Evolutionary conservation across 306 rosid genomes (phyloP).

Genomic region (Lablab purpureus): DNA sequence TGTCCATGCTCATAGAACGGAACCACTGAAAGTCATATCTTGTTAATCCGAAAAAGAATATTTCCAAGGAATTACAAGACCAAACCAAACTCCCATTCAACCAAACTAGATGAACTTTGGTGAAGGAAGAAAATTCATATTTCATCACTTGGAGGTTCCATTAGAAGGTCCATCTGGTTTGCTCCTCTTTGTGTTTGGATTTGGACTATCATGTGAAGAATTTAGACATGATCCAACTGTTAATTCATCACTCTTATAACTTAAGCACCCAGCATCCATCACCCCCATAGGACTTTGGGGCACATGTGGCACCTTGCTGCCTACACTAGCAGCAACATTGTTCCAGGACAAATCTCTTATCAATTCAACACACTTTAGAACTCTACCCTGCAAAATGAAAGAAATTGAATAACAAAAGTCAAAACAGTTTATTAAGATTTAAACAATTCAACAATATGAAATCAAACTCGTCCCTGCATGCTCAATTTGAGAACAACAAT

Average conservation of each 20-base stretch:
- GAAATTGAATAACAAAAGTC: constrained; percentile 32
- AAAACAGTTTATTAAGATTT: constrained; percentile 32
- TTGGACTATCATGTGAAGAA: constrained; percentile 64
- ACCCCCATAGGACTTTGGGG: constrained; percentile 90
- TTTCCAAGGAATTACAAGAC: constrained; percentile 39
- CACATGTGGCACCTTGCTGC: constrained; percentile 47
- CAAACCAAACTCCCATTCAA: constrained; percentile 70
- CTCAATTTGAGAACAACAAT: constrained; percentile 36
- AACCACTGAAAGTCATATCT: constrained; percentile 38
- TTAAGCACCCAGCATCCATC: constrained; percentile 81
- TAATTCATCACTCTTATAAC: constrained; percentile 83
- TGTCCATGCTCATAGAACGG: constrained; percentile 53
- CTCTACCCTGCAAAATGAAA: constrained; percentile 74
- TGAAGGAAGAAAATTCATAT: constrained; percentile 61
- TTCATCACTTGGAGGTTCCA: constrained; percentile 56
- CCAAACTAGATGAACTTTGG: constrained; percentile 61
- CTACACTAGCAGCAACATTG: constrained; percentile 49
- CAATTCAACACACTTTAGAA: constrained; percentile 80
- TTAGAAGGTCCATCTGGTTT: constrained; percentile 58
- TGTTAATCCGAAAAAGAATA: constrained; percentile 45
- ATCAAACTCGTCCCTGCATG: neutral
- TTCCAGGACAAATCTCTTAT: constrained; percentile 66
- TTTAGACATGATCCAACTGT: constrained; percentile 77
- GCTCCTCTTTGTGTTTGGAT: constrained; percentile 63
- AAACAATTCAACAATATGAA: constrained; percentile 40